Conservation (phyloP, 805 yeast genomes). For the Dipodascopsis uninucleata region DNA sequence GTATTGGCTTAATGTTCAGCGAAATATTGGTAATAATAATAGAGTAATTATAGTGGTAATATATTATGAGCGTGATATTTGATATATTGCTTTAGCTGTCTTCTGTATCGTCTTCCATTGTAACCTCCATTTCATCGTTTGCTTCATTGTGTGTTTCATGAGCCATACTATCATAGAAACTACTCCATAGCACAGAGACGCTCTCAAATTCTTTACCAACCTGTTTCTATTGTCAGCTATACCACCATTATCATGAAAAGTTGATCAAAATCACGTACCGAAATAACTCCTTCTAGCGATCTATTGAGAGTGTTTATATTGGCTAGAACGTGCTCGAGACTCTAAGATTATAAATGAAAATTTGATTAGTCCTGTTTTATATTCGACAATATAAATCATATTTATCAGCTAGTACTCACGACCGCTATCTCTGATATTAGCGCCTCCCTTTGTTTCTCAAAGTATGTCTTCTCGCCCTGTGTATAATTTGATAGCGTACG, state of each 20-base stretch:
- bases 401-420: slow-evolving; percentile 23
- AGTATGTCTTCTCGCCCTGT: slow-evolving; percentile 36
- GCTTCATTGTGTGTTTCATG: slow-evolving; percentile 16
- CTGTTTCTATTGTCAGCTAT: slow-evolving; percentile 6
- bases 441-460: slow-evolving; percentile 57
- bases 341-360: slow-evolving; percentile 17
- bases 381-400: slow-evolving; percentile 29
- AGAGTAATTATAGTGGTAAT: not conserved
- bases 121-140: slow-evolving; percentile 11
- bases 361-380: not conserved
- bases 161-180: slow-evolving; percentile 52
- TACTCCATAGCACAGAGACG: slow-evolving; percentile 66
- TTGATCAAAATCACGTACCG: slow-evolving; percentile 36
- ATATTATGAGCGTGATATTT: not conserved
- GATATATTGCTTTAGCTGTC: no score
- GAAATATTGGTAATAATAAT: no score
- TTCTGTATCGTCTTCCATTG: slow-evolving; percentile 10
- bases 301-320: slow-evolving; percentile 64
- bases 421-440: slow-evolving; percentile 54
- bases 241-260: not conserved
- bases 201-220: slow-evolving; percentile 71
- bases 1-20: no score
- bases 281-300: slow-evolving; percentile 60
- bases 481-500: not conserved
- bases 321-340: slow-evolving; percentile 60